A percentile compares a stretch with the other conserved stretches of the same genome.
phyloP scores from a whole-genome alignment of 176 grass and related monocot genomes.

The Hordeum marinum region DNA sequence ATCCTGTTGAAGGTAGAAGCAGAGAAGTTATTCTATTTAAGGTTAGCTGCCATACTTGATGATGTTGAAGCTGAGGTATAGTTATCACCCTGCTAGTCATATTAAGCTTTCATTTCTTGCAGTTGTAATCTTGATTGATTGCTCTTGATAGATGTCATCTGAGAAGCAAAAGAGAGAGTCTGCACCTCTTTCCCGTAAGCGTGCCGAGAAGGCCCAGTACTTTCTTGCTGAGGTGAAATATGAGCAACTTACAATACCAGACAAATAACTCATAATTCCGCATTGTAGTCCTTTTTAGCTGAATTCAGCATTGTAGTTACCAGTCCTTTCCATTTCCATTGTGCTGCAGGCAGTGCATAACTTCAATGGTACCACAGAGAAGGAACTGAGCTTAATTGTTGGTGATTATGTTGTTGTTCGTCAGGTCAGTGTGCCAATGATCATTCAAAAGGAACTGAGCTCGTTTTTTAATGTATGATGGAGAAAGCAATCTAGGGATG shows the following conservation, averaged over 20 bases:
- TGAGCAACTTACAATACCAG: neutral
- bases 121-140: constrained; percentile 4
- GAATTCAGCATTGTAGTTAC: neutral
- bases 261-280: neutral
- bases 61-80: constrained; percentile 95
- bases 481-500: neutral
- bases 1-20: constrained; percentile 81
- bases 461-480: neutral
- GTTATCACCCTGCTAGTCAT: constrained; percentile 14
- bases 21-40: constrained; percentile 94
- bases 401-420: constrained; percentile 98
- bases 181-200: constrained; percentile 75
- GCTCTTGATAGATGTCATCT: constrained; percentile 68
- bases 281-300: neutral
- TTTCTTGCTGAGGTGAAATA: constrained; percentile 91
- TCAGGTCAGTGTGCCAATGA: constrained; percentile 55
- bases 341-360: constrained; percentile 71
- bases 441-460: neutral
- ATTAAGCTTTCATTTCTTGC: constrained; percentile 4
- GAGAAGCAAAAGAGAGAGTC: constrained; percentile 97
- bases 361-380: constrained; percentile 81
- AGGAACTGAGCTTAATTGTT: constrained; percentile 85
- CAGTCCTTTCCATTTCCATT: constrained; percentile 17
- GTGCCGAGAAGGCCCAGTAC: constrained; percentile 85
- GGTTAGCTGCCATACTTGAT: constrained; percentile 91